Evolutionary conservation across 179 eudicot genomes (phyloP), one percentile per base, ranked within the genome.

Genomic region (Spinacia oleracea): DNA sequence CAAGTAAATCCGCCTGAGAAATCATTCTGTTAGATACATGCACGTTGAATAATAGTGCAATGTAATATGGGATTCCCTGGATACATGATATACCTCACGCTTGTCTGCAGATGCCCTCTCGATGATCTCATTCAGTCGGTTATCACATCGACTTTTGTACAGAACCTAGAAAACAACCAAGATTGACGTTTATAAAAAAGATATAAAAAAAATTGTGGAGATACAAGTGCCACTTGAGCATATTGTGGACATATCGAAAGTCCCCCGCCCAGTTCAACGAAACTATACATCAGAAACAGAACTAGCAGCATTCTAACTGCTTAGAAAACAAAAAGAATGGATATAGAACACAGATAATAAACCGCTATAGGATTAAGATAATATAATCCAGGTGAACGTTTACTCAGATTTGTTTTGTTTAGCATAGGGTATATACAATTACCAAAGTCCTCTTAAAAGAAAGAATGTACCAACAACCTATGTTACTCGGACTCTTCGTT

Each of bases 111-210:
- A 88, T 77, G 92, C 91, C 86, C 92, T 91, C 85, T 91, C 97
- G 71, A 88, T 91, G 66, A 95, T 95, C 92, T 95, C 98, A 82
- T 95, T 95, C 65, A 95, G 88, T 62, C 98, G 80, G 84, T 89
- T 93, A 79, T 95, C 98, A 81, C 98, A 95, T 80, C 95, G 89
- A 76, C 98, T 95, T 87, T 90, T 95, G 89, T 95, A 95, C 62
- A 95, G 86, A 78, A 95, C 89, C 98, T 95, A 82, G 73, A 70
- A 75, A 40, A 77, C 5, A 81, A 46, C 8, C 59, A 56, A 68
- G 23, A 77, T 42, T 67, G 50, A 68, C 29, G 46, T 12, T 64
- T 34, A 78, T 27, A 35, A 66, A 10, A 10, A 66, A 46, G 25
- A 46, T 53, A 21, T 20, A 29, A 7, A 73, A 31, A 21, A 21